phyloP scores from a whole-genome alignment of 345 rosid species.

The Microthlaspi erraticum region DNA sequence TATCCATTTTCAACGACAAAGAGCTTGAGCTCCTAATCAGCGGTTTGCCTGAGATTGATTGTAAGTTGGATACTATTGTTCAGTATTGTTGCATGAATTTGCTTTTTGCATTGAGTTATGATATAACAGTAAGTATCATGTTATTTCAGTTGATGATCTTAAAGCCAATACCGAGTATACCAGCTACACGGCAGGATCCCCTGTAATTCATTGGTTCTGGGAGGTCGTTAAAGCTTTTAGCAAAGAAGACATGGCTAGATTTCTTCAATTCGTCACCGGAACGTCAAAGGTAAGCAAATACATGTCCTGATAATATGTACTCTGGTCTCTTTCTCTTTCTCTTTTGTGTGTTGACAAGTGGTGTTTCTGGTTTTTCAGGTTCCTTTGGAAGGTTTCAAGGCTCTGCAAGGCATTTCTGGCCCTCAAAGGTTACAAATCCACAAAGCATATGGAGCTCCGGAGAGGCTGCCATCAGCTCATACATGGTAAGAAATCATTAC shows the following conservation, averaged over 20 bases:
- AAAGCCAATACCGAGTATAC: conserved; percentile 85
- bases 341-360: conserved; percentile 21
- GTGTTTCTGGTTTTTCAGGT: conserved; percentile 56
- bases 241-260: conserved; percentile 96
- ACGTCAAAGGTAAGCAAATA: conserved; percentile 75
- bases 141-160: conserved; percentile 74
- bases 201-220: conserved; percentile 96
- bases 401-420: conserved; percentile 96
- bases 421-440: conserved; percentile 96
- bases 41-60: conserved; percentile 99
- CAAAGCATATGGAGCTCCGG: conserved; percentile 96
- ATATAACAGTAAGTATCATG: not conserved
- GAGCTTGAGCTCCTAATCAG: conserved; percentile 99
- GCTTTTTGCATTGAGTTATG: conserved; percentile 32
- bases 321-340: not conserved
- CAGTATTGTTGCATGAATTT: conserved; percentile 30
- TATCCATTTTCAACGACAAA: conserved; percentile 91
- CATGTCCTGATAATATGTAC: not conserved
- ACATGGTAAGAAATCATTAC: conserved; percentile 66
- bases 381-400: conserved; percentile 91
- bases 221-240: conserved; percentile 85
- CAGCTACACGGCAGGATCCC: conserved; percentile 82
- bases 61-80: conserved; percentile 58
- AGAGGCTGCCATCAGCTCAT: conserved; percentile 93
- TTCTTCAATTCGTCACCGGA: conserved; percentile 95